Evolutionary conservation across 2,329 filamentous ascomycete species (phyloP).

Genomic region (Nemania sp.): DNA sequence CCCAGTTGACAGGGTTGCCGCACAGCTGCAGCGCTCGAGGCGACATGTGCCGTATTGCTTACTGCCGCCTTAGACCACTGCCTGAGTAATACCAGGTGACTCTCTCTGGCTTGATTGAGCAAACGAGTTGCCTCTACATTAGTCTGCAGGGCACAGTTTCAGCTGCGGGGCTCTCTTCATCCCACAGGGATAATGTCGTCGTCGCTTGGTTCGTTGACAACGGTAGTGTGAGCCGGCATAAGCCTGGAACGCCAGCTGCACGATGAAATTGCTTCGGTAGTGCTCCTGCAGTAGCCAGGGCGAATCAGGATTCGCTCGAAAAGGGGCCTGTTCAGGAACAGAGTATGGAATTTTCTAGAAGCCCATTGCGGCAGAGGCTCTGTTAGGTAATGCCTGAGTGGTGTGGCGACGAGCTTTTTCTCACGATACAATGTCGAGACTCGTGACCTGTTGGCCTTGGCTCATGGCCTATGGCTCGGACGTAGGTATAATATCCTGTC

Average conservation of each 20-base stretch:
- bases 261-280: constrained; percentile 30
- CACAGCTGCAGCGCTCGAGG: constrained; percentile 6
- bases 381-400: not conserved
- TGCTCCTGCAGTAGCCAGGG: constrained; percentile 20
- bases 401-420: not conserved
- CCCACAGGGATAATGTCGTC: constrained; percentile 1
- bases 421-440: too few relatives aligned
- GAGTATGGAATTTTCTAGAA: not conserved
- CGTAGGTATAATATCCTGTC: too few relatives aligned
- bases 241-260: constrained; percentile 23
- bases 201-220: not conserved
- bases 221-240: constrained; percentile 11
- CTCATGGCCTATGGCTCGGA: too few relatives aligned
- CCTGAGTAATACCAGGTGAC: constrained; percentile 21
- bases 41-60: constrained; percentile 23
- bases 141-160: constrained; percentile 20
- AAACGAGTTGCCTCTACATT: constrained; percentile 17
- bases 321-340: constrained; percentile 9
- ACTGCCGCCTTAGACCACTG: constrained; percentile 12
- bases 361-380: not conserved
- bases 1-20: not conserved
- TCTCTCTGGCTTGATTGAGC: constrained; percentile 23
- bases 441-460: too few relatives aligned
- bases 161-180: constrained; percentile 20
- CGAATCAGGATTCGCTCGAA: constrained; percentile 14